These are phyloP conservation scores for Populus nigra DNA, from an alignment of 345 rosid genomes.

Conservation along the genomic window DNA sequence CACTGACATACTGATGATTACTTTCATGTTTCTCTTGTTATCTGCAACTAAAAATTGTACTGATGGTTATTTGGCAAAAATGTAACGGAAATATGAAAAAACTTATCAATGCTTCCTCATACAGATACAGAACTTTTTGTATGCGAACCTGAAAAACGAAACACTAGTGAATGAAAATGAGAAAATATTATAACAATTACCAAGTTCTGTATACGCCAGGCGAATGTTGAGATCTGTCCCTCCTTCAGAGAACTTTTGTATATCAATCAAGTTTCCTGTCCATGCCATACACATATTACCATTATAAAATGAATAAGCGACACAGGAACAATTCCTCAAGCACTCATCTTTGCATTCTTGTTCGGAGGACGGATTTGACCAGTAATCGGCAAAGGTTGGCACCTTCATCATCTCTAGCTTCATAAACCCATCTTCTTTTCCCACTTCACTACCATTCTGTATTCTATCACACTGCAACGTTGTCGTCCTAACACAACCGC, in stretches of 20 bases:
- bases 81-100: too few relatives aligned
- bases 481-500: slow-evolving; percentile 27
- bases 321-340: slow-evolving; percentile 37
- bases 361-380: slow-evolving; percentile 9
- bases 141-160: too few relatives aligned
- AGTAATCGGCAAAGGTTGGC: slow-evolving; percentile 12
- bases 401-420: slow-evolving; percentile 16
- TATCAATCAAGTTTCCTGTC: slow-evolving; percentile 15
- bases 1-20: background rate
- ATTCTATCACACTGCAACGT: slow-evolving; percentile 18
- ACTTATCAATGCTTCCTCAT: too few relatives aligned
- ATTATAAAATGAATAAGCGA: slow-evolving; percentile 16
- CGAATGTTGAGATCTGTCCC: slow-evolving; percentile 18
- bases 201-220: slow-evolving; percentile 10
- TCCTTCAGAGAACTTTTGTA: slow-evolving; percentile 3
- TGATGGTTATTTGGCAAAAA: too few relatives aligned
- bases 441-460: background rate
- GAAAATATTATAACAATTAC: background rate
- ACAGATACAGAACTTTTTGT: too few relatives aligned
- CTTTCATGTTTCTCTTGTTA: background rate
- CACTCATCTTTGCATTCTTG: slow-evolving; percentile 36
- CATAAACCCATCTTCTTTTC: slow-evolving; percentile 21
- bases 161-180: background rate
- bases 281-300: background rate
- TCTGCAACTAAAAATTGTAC: background rate